Evolutionary conservation across 805 yeast genomes (phyloP), one percentile per base, ranked within the genome.

Genomic region (Candida anglica): DNA sequence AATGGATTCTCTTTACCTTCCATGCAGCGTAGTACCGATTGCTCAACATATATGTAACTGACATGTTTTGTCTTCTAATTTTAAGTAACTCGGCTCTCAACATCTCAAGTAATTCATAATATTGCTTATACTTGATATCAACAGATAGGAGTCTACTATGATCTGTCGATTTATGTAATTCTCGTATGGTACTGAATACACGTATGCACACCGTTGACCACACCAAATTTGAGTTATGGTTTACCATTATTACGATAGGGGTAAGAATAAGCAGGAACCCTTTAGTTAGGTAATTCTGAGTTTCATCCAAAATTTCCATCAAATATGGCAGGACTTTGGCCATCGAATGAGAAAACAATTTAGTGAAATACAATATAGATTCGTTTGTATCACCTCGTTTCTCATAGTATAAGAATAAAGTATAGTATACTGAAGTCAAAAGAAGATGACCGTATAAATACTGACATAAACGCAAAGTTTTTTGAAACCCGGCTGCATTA

Each of bases 261-360:
- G 25, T 17, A 19, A 32, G 16, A 15, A 32, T 24, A 3, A 23
- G 14, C 7, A 25, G n/a, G 15, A 19, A 11, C 13, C 22, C 13
- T 19, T n/a, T 4, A 18, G 15, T 15, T 13, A 24, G 11, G 13
- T 24, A 24, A 8, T 25, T 17, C 4, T 25, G 15, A 11, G 28
- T 15, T 14, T 32, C 29, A 19, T 32, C 28, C 15, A 32, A 24
- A 3, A 32, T 8, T 8, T 24, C 34, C 5, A 19, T n/a, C 18
- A 32, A 15, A 11, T 11, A 25, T 9, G 18, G 14, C 17, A 22
- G 17, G 5, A 32, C 21, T 26, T 24, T 23, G 19, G n/a, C 23
- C 4, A 14, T 15, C 4, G 28, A 11, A 19, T 24, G 15, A 11
- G 4, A 10, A 10, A 32, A 6, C 8, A 25, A 10, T 19, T 32